Base-by-base conservation (phyloP, 441 rosid genomes). In the Raphanus hybrid region DNA sequence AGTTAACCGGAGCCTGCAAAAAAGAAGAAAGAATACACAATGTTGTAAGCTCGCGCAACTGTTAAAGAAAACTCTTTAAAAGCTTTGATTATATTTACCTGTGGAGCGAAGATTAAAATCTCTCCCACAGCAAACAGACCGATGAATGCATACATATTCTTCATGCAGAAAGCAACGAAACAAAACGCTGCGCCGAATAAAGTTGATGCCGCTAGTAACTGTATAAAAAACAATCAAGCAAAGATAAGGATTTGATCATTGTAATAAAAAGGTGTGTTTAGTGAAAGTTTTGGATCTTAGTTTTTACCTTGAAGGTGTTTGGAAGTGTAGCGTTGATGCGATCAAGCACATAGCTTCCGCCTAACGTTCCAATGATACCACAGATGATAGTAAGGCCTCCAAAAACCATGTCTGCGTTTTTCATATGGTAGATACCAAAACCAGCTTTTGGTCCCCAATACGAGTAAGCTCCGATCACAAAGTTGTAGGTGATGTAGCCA, bases 401-500 rank as follows among this genome's bases (percentile, higher is more conserved):
- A 76, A 96, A 96, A 75, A 92, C 67, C 89, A 90, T 43, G 79
- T 96, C 99, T 50, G 99, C 97, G 76, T 85, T 84, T 41, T 74
- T 85, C 95, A 90, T 90, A 70, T 88, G 79, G 82, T 90, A 88
- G 78, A 90, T 90, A 72, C 87, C 86, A 76, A 85, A 87, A 76
- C 92, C 95, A 64, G 92, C 95, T 84, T 90, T 90, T 45, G 92
- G 95, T 18, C 92, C 95, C 95, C 95, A 90, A 62, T 87, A 90
- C 0, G 95, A 90, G 81, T 90, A 90, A 54, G 92, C 92, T 70
- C 91, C 95, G 14, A 88, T 78, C 23, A 90, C 92, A 81, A 90
- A 90, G 82, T 86, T 90, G 85, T 90, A 90, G 7, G 87, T 81
- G 67, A 90, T 84, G 85, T 87, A 85, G 66, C 95, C 92, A 45